Evolutionary conservation across 352 stramenopile species (phyloP).

Genomic region (Phytophthora idaei): DNA sequence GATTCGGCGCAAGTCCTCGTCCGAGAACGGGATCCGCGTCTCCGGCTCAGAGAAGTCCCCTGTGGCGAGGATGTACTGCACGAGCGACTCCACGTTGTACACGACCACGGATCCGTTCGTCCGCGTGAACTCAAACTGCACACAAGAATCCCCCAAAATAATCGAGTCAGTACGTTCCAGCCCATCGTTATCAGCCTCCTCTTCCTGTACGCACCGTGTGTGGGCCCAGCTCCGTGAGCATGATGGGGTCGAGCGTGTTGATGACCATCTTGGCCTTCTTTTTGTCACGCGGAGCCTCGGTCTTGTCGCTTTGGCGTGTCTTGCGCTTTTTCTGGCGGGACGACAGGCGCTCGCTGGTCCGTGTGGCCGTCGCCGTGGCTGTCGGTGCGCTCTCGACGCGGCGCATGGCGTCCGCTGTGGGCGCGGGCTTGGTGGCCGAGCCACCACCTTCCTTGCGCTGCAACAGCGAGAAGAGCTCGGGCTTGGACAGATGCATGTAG

Average conservation of each 20-base stretch:
- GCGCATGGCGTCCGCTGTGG: slow-evolving; percentile 9
- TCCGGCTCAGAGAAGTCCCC: slow-evolving; percentile 90
- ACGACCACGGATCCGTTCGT: slow-evolving; percentile 83
- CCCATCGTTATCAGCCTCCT: background rate
- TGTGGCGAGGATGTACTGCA: slow-evolving; percentile 90
- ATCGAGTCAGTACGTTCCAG: slow-evolving; percentile 26
- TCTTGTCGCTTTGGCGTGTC: slow-evolving; percentile 28
- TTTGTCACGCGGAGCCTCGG: slow-evolving; percentile 20
- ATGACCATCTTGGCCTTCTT: slow-evolving; percentile 70
- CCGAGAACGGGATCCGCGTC: slow-evolving; percentile 87
- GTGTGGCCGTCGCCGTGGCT: slow-evolving; percentile 30
- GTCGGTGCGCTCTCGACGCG: slow-evolving; percentile 22
- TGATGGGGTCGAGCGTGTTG: slow-evolving; percentile 89
- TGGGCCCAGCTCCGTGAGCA: slow-evolving; percentile 77
- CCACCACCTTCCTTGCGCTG: slow-evolving; percentile 78
- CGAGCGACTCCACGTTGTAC: slow-evolving; percentile 88
- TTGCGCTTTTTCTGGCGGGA: slow-evolving; percentile 60
- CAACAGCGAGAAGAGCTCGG: slow-evolving; percentile 76
- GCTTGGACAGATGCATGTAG: slow-evolving; percentile 83
- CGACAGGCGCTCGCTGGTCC: slow-evolving; percentile 61
- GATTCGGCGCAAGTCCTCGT: slow-evolving; percentile 78
- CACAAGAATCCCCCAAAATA: slow-evolving; percentile 10
- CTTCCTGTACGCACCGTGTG: slow-evolving; percentile 60
- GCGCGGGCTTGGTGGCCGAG: slow-evolving; percentile 9
- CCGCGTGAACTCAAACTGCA: slow-evolving; percentile 84